A percentile compares a stretch with the other conserved stretches of the same genome.
These are phyloP conservation scores for Neurospora sp. DNA, from an alignment of 495 filamentous ascomycete species.

Conservation along the genomic window DNA sequence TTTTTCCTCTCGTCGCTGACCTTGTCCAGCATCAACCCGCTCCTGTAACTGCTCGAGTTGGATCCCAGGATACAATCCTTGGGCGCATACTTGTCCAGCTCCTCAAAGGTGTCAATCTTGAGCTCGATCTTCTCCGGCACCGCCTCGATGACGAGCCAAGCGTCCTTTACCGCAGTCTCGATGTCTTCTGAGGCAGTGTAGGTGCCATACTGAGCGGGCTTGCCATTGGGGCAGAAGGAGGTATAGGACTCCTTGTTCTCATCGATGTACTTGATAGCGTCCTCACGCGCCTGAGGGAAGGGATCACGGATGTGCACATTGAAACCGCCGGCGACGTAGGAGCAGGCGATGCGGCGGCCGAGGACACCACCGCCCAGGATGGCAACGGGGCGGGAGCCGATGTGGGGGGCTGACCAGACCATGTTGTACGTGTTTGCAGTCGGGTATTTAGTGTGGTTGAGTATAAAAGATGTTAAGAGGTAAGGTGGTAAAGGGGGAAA, in stretches of 20 bases:
- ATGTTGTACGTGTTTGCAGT: conserved; percentile 1
- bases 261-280: conserved; percentile 15
- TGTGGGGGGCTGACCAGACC: conserved; percentile 6
- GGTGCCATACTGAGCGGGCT: conserved; percentile 1
- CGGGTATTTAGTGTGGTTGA: not conserved
- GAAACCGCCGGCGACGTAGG: conserved; percentile 7
- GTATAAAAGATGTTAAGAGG: too few species aligned
- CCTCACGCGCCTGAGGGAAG: not conserved
- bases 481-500: not conserved
- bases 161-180: conserved; percentile 28
- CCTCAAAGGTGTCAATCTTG: conserved; percentile 40
- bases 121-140: conserved; percentile 43
- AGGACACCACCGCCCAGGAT: conserved; percentile 13
- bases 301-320: conserved; percentile 8
- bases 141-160: conserved; percentile 45
- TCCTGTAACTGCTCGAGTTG: conserved; percentile 41
- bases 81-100: conserved; percentile 31
- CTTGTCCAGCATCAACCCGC: conserved; percentile 33
- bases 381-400: conserved; percentile 5
- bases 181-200: conserved; percentile 25
- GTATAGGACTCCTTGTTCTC: conserved; percentile 13
- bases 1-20: conserved; percentile 28
- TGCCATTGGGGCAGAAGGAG: conserved; percentile 10
- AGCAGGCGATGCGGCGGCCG: conserved; percentile 12
- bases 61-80: conserved; percentile 39